phyloP scores from a whole-genome alignment of 306 rosid species.

The Cicer cuneatum region DNA sequence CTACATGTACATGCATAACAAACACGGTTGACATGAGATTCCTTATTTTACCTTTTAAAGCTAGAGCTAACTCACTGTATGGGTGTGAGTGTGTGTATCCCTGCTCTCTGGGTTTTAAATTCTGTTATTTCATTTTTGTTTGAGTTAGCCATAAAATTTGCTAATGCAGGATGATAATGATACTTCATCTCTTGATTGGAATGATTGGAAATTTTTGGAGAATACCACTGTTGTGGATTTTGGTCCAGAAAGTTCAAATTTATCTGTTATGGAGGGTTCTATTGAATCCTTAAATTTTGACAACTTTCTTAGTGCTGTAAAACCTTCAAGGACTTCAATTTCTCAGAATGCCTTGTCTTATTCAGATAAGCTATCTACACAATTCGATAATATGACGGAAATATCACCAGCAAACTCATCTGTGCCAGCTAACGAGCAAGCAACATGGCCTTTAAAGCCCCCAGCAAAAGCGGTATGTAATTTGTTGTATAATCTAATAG shows the following conservation, averaged over 20 bases:
- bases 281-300: slow-evolving; percentile 66
- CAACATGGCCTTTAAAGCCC: slow-evolving; percentile 23
- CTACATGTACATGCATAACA: slow-evolving; percentile 7
- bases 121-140: slow-evolving; percentile 20
- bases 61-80: neutral
- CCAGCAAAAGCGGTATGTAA: slow-evolving; percentile 53
- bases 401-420: slow-evolving; percentile 43
- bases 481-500: slow-evolving; percentile 33
- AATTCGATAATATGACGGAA: slow-evolving; percentile 45
- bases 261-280: slow-evolving; percentile 57
- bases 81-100: neutral
- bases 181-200: slow-evolving; percentile 61
- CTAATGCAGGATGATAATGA: slow-evolving; percentile 69
- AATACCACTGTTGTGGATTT: slow-evolving; percentile 28
- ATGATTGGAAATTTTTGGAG: slow-evolving; percentile 68
- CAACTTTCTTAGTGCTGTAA: slow-evolving; percentile 46
- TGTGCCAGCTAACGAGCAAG: slow-evolving; percentile 42
- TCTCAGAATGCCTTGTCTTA: slow-evolving; percentile 43
- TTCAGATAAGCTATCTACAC: slow-evolving; percentile 48
- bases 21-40: slow-evolving; percentile 15
- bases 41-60: neutral
- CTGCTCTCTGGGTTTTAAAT: slow-evolving; percentile 12
- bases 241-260: slow-evolving; percentile 45
- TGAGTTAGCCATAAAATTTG: slow-evolving; percentile 43
- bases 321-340: slow-evolving; percentile 39